Base-by-base conservation (phyloP, 768 basidiomycete species). In the Lactifluus pinguis region DNA sequence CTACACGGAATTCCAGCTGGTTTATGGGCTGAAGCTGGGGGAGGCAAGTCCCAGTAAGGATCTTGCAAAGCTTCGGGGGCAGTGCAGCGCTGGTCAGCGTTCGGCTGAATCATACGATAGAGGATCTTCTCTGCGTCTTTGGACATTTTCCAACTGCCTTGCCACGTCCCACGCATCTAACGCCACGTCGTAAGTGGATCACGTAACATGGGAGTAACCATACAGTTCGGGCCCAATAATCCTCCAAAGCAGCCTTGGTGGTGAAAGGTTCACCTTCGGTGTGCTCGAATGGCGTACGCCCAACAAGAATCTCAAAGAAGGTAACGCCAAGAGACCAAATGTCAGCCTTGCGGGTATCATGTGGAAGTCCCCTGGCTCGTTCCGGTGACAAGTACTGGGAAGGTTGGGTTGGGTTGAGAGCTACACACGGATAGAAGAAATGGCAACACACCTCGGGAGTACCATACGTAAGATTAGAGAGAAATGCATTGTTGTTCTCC, bases 321-420 rank as follows among this genome's bases (percentile, higher is more conserved):
- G 95, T 92, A 30, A 95, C 76, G 50, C 87, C 87, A 3, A 90
- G 83, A n/a, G 88, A 84, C 86, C 87, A 91, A 49, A 92, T 76
- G 64, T 89, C 95, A 0, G 89, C 87, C 73, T 93, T 89, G 49
- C 95, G 86, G 50, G 95, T 98, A 70, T 99, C 95, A 67, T 99
- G 95, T 7, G 83, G 83, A 49, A 87, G 77, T 8, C 94, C 93
- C 39, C 86, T 82, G 1, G 95, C 93, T 4, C 97, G 85, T 72
- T 95, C 90, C 0, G 95, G 95, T 7, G 90, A 87, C 7, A 98
- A 83, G 72, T 98, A 98, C 87, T 94, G n/a, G 25, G 48, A 48
- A 25, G 32, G 32, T 9, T 5, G 32, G 32, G 19, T 10, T 36
- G 53, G 21, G 5, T 2, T 29, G 48, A 34, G 34, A 25, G 2